A percentile compares a stretch with the other conserved stretches of the same genome.
phyloP scores from a whole-genome alignment of 2,329 filamentous ascomycete genomes.

The Fusarium mangiferae region DNA sequence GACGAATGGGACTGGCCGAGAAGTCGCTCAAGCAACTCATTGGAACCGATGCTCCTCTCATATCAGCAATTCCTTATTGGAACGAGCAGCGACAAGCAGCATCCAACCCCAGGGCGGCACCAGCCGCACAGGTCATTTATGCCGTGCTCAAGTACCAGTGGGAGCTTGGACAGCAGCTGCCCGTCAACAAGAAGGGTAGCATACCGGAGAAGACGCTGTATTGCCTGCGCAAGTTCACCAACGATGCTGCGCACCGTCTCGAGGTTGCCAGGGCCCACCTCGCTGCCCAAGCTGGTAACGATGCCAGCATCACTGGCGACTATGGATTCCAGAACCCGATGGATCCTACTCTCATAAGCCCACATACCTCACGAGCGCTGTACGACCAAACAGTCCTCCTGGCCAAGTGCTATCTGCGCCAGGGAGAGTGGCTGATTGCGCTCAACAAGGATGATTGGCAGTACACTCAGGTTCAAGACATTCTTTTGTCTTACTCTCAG shows the following conservation, averaged over 20 bases:
- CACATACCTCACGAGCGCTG: slow-evolving; percentile 63
- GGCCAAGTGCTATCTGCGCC: slow-evolving; percentile 94
- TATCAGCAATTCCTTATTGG: slow-evolving; percentile 71
- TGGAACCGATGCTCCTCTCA: slow-evolving; percentile 72
- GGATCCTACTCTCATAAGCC: slow-evolving; percentile 58
- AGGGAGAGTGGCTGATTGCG: slow-evolving; percentile 94
- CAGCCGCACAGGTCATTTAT: slow-evolving; percentile 85
- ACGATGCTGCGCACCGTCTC: slow-evolving; percentile 65
- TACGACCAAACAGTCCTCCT: slow-evolving; percentile 76
- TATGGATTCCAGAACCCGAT: slow-evolving; percentile 62
- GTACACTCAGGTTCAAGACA: slow-evolving; percentile 84
- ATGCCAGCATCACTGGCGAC: slow-evolving; percentile 57
- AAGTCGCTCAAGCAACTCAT: slow-evolving; percentile 94
- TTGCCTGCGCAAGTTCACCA: slow-evolving; percentile 70
- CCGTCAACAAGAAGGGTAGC: slow-evolving; percentile 53
- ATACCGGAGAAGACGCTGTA: slow-evolving; percentile 66
- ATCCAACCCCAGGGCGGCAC: slow-evolving; percentile 57
- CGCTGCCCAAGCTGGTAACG: slow-evolving; percentile 57
- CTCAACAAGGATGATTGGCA: slow-evolving; percentile 91
- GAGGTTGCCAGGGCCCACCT: slow-evolving; percentile 65
- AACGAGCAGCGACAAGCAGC: slow-evolving; percentile 45
- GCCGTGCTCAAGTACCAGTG: slow-evolving; percentile 98
- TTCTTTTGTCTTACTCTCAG: slow-evolving; percentile 88
- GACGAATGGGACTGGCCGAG: slow-evolving; percentile 92
- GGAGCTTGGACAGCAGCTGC: slow-evolving; percentile 77